These are phyloP conservation scores for Starmerella bombicola DNA, from an alignment of 805 yeast species.

Conservation along the genomic window DNA sequence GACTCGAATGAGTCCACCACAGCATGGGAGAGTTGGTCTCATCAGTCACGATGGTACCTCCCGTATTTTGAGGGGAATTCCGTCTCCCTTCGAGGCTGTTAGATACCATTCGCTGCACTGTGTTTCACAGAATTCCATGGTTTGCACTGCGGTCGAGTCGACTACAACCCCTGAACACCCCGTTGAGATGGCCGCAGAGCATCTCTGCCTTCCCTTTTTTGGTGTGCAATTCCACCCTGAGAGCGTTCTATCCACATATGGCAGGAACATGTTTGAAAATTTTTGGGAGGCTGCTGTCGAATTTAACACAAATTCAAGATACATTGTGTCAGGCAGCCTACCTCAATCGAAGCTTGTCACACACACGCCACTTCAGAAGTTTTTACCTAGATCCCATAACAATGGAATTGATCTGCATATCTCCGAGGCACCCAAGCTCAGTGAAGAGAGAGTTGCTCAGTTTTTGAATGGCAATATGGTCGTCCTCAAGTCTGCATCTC, in stretches of 20 bases:
- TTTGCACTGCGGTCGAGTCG: constrained; percentile 1
- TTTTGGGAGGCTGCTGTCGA: constrained; percentile 43
- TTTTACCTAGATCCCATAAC: not conserved
- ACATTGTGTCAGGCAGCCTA: not conserved
- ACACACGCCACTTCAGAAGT: constrained; percentile 5
- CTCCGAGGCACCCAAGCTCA: not conserved
- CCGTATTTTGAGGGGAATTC: constrained; percentile 35
- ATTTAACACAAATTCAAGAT: constrained; percentile 25
- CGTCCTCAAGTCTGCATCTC: constrained; percentile 62
- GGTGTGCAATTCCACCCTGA: constrained; percentile 99
- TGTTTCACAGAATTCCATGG: constrained; percentile 12
- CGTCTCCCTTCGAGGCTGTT: constrained; percentile 48
- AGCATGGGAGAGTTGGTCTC: constrained; percentile 74
- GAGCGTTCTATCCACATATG: constrained; percentile 68
- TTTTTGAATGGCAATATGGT: constrained; percentile 36
- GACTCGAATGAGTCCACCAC: constrained; percentile 41
- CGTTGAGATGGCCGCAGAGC: constrained; percentile 71
- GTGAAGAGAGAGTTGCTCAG: constrained; percentile 10
- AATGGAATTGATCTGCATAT: not conserved
- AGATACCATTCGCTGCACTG: constrained; percentile 81
- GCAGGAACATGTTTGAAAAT: constrained; percentile 45
- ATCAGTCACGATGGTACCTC: constrained; percentile 29
- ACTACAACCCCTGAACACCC: not conserved
- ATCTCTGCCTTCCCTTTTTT: constrained; percentile 50
- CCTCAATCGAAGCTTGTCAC: constrained; percentile 6